These are phyloP conservation scores for Lactarius akahatsu DNA, from an alignment of 768 basidiomycete genomes.

Conservation along the genomic window DNA sequence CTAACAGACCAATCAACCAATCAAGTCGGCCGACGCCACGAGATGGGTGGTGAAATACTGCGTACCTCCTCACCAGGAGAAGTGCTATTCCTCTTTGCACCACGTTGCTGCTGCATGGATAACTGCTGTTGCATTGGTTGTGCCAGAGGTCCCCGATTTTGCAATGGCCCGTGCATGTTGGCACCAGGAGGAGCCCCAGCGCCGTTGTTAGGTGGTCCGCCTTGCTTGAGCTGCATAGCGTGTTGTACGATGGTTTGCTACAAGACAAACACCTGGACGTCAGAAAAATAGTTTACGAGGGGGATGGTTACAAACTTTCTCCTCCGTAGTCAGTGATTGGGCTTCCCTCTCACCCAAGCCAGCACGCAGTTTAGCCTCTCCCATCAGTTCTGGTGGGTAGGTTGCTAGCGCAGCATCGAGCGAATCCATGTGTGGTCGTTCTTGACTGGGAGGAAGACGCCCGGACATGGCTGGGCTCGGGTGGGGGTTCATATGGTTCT, in stretches of 20 bases:
- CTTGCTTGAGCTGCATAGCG: slow-evolving; percentile 18
- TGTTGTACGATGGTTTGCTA: slow-evolving; percentile 41
- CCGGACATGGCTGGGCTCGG: slow-evolving; percentile 57
- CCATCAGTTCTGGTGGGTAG: slow-evolving; percentile 41
- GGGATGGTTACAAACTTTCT: slow-evolving; percentile 51
- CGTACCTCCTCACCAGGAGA: slow-evolving; percentile 40
- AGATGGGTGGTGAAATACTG: background rate
- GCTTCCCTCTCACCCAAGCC: slow-evolving; percentile 50
- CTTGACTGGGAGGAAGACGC: slow-evolving; percentile 44
- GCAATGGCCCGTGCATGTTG: slow-evolving; percentile 37
- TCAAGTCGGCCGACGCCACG: slow-evolving; percentile 6
- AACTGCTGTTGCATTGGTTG: slow-evolving; percentile 33
- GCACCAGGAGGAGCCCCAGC: slow-evolving; percentile 43
- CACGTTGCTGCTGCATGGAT: slow-evolving; percentile 48
- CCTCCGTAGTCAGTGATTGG: slow-evolving; percentile 43
- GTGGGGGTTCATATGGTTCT: slow-evolving; percentile 42
- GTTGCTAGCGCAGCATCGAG: slow-evolving; percentile 45
- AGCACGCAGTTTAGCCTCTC: slow-evolving; percentile 43
- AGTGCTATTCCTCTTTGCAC: slow-evolving; percentile 38
- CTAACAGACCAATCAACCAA: slow-evolving; percentile 25
- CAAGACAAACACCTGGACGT: slow-evolving; percentile 10
- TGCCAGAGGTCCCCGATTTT: slow-evolving; percentile 33
- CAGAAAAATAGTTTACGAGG: background rate
- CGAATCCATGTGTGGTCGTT: slow-evolving; percentile 27
- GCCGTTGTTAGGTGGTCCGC: slow-evolving; percentile 41